phyloP scores from a whole-genome alignment of 2,329 filamentous ascomycete species.

The Clarireedia paspali region DNA sequence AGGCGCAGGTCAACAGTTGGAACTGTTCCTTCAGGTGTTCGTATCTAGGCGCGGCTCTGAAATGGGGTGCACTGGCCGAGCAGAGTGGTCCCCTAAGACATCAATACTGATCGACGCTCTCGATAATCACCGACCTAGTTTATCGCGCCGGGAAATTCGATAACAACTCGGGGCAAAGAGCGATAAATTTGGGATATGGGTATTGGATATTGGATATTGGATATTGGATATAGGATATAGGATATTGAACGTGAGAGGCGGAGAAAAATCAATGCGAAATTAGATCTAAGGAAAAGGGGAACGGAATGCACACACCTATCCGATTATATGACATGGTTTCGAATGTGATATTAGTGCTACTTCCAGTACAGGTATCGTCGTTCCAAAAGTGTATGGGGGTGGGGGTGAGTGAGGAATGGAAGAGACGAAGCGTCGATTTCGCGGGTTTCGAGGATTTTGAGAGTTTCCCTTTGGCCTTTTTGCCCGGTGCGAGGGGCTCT shows the following conservation, averaged over 20 bases:
- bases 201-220: no score
- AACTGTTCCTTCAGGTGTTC: neutral
- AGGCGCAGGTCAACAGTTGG: neutral
- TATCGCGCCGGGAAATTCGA: neutral
- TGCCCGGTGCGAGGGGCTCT: no score
- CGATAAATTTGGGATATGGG: neutral
- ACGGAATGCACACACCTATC: neutral
- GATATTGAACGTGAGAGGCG: neutral
- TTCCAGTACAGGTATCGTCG: no score
- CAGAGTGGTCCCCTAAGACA: conserved; percentile 2
- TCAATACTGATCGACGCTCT: neutral
- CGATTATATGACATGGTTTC: neutral
- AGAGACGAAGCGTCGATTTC: neutral
- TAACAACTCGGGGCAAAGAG: neutral
- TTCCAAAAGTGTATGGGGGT: neutral
- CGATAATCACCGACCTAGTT: no score
- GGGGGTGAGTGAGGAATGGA: neutral
- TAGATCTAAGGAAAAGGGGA: neutral
- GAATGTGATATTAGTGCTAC: neutral
- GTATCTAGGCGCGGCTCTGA: neutral
- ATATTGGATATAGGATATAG: neutral
- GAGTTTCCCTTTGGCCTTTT: no score
- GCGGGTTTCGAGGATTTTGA: no score
- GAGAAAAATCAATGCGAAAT: neutral
- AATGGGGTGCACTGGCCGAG: neutral